Evolutionary conservation across 2,329 filamentous ascomycete genomes (phyloP).

Genomic region (Neonectria sp.): DNA sequence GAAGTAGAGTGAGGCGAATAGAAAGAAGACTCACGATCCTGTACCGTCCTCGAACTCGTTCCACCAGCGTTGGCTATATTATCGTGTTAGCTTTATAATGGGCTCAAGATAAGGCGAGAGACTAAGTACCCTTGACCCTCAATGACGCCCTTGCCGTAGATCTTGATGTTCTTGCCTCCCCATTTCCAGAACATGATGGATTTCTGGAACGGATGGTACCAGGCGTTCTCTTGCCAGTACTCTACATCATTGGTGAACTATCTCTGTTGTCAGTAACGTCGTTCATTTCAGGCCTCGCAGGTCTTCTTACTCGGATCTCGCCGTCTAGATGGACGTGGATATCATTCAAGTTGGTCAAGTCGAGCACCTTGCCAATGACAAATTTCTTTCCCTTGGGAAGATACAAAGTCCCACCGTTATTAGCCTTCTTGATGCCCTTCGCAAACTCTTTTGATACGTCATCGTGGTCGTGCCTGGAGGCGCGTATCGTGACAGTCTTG

Average conservation of each 20-base stretch:
- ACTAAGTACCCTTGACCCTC: conserved; percentile 64
- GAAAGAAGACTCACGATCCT: conserved; percentile 24
- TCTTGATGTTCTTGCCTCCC: conserved; percentile 73
- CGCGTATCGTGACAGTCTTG: conserved; percentile 33
- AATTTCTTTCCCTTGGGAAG: conserved; percentile 68
- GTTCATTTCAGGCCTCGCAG: fast-evolving
- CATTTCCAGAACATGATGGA: conserved; percentile 76
- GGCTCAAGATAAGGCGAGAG: background rate
- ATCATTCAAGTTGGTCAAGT: conserved; percentile 71
- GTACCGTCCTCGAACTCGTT: conserved; percentile 39
- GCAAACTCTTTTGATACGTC: conserved; percentile 71
- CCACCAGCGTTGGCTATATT: conserved; percentile 37
- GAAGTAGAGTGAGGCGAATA: no score
- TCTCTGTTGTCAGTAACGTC: background rate
- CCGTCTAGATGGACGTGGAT: conserved; percentile 72
- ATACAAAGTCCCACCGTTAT: conserved; percentile 71
- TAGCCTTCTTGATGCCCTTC: conserved; percentile 68
- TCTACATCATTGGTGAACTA: conserved; percentile 61
- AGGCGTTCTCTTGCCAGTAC: conserved; percentile 61
- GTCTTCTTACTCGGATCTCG: conserved; percentile 56
- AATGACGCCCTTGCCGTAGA: conserved; percentile 70
- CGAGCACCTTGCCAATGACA: conserved; percentile 71
- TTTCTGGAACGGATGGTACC: conserved; percentile 60
- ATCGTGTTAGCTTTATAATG: background rate
- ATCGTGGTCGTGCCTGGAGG: conserved; percentile 66